phyloP scores from a whole-genome alignment of 495 filamentous ascomycete genomes.

The Podospora conica region DNA sequence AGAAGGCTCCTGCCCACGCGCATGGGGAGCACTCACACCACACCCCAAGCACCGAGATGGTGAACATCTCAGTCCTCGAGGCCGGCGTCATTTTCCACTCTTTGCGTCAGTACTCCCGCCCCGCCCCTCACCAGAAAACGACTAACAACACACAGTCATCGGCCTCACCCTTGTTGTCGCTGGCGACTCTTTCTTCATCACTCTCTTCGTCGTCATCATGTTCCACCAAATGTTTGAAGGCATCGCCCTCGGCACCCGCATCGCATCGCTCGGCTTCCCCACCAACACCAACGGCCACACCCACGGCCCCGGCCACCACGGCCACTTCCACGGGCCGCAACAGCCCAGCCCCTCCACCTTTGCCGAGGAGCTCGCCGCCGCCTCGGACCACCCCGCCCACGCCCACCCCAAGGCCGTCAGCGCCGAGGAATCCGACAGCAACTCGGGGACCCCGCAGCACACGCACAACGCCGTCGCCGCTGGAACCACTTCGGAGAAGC shows the following conservation, averaged over 20 bases:
- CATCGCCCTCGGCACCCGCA: conserved; percentile 66
- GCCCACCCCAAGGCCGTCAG: conserved; percentile 4
- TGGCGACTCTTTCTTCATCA: conserved; percentile 49
- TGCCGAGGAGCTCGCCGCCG: conserved; percentile 5
- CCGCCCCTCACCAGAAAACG: neutral
- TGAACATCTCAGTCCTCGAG: conserved; percentile 60
- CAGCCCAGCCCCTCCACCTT: conserved; percentile 4
- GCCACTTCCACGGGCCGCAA: conserved; percentile 4
- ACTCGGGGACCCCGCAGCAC: neutral
- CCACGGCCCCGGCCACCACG: conserved; percentile 13
- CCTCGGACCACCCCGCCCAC: conserved; percentile 5
- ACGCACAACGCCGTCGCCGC: neutral
- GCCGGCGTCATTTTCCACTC: conserved; percentile 69
- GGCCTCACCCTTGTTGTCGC: conserved; percentile 54
- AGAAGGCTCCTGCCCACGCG: conserved; percentile 6
- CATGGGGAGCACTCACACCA: neutral
- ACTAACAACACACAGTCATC: conserved; percentile 39
- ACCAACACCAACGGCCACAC: conserved; percentile 3
- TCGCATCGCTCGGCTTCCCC: conserved; percentile 47
- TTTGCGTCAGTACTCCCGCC: conserved; percentile 37
- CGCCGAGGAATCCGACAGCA: neutral
- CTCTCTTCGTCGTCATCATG: conserved; percentile 52
- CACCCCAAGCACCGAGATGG: conserved; percentile 30
- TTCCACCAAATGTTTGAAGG: conserved; percentile 77
- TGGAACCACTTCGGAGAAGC: neutral